Evolutionary conservation across 23 red algal species (phyloP), one percentile per base, ranked within the genome.

Genomic region (Gracilaria caudata): DNA sequence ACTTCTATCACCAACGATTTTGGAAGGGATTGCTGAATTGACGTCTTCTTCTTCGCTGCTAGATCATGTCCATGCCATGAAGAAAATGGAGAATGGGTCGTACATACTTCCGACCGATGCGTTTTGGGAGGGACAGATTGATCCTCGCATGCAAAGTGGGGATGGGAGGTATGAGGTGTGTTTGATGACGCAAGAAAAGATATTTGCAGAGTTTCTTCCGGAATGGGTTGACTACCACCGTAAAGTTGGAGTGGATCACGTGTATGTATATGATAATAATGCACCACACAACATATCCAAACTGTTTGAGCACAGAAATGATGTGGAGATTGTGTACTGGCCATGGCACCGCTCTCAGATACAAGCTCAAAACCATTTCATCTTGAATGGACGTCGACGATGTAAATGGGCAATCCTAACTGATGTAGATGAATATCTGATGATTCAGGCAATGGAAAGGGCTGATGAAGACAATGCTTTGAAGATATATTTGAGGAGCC

Each of bases 171-270:
- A 35, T 71, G 43, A 72, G 41, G 60, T 82, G 25, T 91, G 87
- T 51, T 17, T 81, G 25, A 79, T 80, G 40, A 91, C 87, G 5
- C 87, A 91, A 33, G 87, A 81, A 51, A 81, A 91, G 35, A 14
- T 77, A 8, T 75, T 72, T 46, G 23, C 60, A 14, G 47, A 80
- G 12, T 79, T 82, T 51, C 51, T 91, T 23, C 56, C 55, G 8
- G 75, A 79, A 64, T 91, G 72, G 73, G 56, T 91, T 29, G 87
- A 80, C 26, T 91, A 91, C 40, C 87, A 91, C 55, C 87, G 87
- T 33, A 77, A 78, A 45, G 45, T 91, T 34, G 87, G 87, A 33
- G 87, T 91, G 0, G 87, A 91, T 46, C 60, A 91, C 36, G 75
- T 81, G 2, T 91, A 70, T 32, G 40, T 91, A 49, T 91, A 91